Conservation (phyloP, 331 rosid species). For the Pyracantha coccinea region DNA sequence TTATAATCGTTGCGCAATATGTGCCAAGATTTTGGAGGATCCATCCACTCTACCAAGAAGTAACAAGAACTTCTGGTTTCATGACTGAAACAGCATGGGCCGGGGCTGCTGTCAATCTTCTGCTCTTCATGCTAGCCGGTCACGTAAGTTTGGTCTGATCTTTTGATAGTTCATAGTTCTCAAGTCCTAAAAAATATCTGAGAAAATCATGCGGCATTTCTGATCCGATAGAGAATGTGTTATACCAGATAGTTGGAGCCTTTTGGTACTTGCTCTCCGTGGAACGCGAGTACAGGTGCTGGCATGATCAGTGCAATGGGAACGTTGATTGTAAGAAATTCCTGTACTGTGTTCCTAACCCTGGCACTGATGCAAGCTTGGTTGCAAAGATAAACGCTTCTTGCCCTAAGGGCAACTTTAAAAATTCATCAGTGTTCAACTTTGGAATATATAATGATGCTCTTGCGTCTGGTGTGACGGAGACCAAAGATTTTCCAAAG, state of each 20-base stretch:
- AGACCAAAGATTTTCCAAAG: slow-evolving; percentile 22
- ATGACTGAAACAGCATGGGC: slow-evolving; percentile 87
- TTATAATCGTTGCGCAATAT: slow-evolving; percentile 42
- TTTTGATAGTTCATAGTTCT: background rate
- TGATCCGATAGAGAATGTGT: background rate
- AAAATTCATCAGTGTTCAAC: slow-evolving; percentile 24
- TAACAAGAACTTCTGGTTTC: slow-evolving; percentile 68
- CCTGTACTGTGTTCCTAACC: slow-evolving; percentile 18
- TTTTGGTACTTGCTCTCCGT: slow-evolving; percentile 73
- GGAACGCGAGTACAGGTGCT: slow-evolving; percentile 55
- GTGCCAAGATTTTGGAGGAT: slow-evolving; percentile 62
- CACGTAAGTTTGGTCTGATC: slow-evolving; percentile 49
- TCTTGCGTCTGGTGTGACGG: slow-evolving; percentile 33
- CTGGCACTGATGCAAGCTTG: rapidly evolving
- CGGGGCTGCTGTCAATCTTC: slow-evolving; percentile 84
- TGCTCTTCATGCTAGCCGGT: slow-evolving; percentile 76
- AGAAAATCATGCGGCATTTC: background rate
- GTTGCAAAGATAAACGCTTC: background rate
- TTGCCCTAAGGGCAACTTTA: slow-evolving; percentile 25
- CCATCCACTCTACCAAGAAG: slow-evolving; percentile 56
- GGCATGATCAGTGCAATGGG: slow-evolving; percentile 21
- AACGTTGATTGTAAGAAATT: background rate
- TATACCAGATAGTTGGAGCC: slow-evolving; percentile 66
- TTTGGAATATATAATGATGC: slow-evolving; percentile 65
- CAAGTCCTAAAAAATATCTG: background rate